Evolutionary conservation across 768 basidiomycete genomes (phyloP).

Genomic region (Russula dissimulans): DNA sequence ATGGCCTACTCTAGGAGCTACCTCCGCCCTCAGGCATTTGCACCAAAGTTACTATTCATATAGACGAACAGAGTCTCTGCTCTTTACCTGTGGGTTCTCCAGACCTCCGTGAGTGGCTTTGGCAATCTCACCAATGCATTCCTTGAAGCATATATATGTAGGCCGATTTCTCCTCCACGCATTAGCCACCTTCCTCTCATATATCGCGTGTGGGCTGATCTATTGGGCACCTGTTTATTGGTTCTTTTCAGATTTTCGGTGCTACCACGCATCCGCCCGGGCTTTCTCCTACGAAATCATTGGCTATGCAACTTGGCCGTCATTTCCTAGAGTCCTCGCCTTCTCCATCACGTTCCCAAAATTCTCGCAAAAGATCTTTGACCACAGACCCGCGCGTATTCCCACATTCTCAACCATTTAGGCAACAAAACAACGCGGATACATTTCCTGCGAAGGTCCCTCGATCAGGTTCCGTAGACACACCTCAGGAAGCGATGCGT

Average conservation of each 20-base stretch:
- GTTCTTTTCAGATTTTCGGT: neutral
- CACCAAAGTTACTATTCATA: neutral
- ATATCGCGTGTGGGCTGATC: neutral
- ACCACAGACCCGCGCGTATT: slow-evolving; percentile 32
- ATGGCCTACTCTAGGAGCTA: no score
- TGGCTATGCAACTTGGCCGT: slow-evolving; percentile 52
- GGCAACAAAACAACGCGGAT: neutral
- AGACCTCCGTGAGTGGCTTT: neutral
- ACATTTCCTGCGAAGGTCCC: slow-evolving; percentile 5
- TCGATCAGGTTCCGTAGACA: neutral
- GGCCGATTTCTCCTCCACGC: neutral
- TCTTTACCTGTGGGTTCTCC: neutral
- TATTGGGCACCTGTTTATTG: neutral
- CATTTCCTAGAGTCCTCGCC: slow-evolving; percentile 23
- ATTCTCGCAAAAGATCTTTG: slow-evolving; percentile 39
- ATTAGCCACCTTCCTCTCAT: neutral
- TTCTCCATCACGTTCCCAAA: slow-evolving; percentile 17
- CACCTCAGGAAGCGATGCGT: slow-evolving; percentile 7
- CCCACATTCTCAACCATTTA: neutral
- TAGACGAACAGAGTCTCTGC: neutral
- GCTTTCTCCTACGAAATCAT: slow-evolving; percentile 33
- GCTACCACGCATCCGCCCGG: slow-evolving; percentile 39
- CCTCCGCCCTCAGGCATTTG: no score
- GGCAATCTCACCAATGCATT: neutral
- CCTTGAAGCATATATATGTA: no score